These are phyloP conservation scores for Zychaea mexicana DNA, from an alignment of 371 early-diverging fungal genomes.

Conservation along the genomic window DNA sequence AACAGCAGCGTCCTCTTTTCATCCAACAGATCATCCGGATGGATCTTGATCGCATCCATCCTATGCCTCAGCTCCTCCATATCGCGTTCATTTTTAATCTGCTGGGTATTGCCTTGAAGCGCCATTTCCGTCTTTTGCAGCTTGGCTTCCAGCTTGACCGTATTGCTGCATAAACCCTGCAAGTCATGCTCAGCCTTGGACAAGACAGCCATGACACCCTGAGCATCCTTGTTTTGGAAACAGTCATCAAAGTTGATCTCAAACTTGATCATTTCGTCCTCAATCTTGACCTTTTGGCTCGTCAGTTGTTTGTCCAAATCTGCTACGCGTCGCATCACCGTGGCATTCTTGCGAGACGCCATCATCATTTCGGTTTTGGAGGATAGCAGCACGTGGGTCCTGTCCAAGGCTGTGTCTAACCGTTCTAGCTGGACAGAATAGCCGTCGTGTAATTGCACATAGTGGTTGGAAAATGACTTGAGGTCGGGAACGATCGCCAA, in stretches of 20 bases:
- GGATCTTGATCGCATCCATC: slow-evolving; percentile 27
- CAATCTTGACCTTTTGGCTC: slow-evolving; percentile 13
- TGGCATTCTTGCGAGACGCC: slow-evolving; percentile 10
- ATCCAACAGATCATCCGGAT: slow-evolving; percentile 11
- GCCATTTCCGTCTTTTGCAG: slow-evolving; percentile 29
- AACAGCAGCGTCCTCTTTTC: not conserved
- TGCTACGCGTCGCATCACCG: slow-evolving; percentile 14
- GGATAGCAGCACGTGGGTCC: not conserved
- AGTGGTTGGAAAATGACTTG: not conserved
- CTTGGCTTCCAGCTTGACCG: slow-evolving; percentile 25
- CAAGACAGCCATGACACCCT: not conserved
- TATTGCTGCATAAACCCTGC: slow-evolving; percentile 20
- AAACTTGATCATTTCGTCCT: slow-evolving; percentile 13
- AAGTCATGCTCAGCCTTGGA: slow-evolving; percentile 21
- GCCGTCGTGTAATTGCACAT: slow-evolving; percentile 3
- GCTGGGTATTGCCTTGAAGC: slow-evolving; percentile 10
- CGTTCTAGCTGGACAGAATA: slow-evolving; percentile 11
- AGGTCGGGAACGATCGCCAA: not conserved
- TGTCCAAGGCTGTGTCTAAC: slow-evolving; percentile 6
- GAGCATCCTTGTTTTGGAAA: slow-evolving; percentile 4
- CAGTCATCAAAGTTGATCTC: slow-evolving; percentile 7
- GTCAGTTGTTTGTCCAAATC: slow-evolving; percentile 12
- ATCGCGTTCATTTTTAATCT: slow-evolving; percentile 7
- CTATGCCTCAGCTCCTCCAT: slow-evolving; percentile 23
- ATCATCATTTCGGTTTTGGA: slow-evolving; percentile 1